Percentiles rank a stretch among this genome's conserved stretches.
Conservation (phyloP, 768 basidiomycete species). For the Leccinellum albellum region DNA sequence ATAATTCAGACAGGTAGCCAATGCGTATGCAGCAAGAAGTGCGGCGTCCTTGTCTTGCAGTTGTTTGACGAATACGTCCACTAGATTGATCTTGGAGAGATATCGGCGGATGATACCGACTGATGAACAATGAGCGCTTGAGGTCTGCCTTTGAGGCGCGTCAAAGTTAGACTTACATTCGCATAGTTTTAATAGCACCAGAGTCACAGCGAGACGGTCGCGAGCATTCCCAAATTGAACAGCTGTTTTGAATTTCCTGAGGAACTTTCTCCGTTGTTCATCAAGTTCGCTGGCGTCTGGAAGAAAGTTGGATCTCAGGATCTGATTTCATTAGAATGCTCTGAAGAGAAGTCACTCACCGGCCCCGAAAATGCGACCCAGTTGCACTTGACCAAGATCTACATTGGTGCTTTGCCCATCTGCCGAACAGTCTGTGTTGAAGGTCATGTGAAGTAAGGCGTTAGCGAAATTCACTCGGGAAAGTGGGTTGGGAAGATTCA, state of each 20-base stretch:
- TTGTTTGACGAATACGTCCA: constrained; percentile 15
- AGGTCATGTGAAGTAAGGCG: constrained; percentile 10
- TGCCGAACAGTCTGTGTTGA: background rate
- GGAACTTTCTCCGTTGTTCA: constrained; percentile 3
- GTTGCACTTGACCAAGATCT: background rate
- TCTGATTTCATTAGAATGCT: background rate
- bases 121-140: constrained; percentile 2
- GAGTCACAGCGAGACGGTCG: constrained; percentile 21
- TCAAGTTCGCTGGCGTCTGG: constrained; percentile 6
- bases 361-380: constrained; percentile 20
- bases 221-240: background rate
- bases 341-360: constrained; percentile 6
- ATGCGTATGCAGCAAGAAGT: constrained; percentile 22
- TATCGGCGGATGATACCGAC: constrained; percentile 3
- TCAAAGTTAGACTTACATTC: constrained; percentile 10
- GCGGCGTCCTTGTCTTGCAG: constrained; percentile 13
- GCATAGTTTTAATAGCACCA: constrained; percentile 22
- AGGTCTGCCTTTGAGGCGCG: background rate
- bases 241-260: constrained; percentile 9
- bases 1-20: constrained; percentile 14
- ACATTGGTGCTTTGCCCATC: background rate
- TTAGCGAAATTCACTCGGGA: constrained; percentile 19
- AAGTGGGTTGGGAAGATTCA: constrained; percentile 5
- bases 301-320: background rate
- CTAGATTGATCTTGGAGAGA: constrained; percentile 6